Base-by-base conservation (phyloP, 306 rosid genomes). In the Sicyos edulis region DNA sequence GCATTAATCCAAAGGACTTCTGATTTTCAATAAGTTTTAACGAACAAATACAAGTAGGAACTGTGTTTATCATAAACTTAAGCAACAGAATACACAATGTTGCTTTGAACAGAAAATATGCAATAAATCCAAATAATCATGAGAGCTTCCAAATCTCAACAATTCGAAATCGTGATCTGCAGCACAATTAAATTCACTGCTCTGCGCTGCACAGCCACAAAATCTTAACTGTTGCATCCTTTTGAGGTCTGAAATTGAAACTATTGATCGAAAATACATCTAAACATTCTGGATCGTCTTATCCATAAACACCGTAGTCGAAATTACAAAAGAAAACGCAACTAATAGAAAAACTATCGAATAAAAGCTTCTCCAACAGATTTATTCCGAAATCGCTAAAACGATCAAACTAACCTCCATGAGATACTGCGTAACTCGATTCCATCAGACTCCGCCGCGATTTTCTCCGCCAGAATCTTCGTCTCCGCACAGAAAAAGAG, bases 401-500 rank as follows among this genome's bases (percentile, higher is more conserved):
- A 37, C 19, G 74, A 71, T 73, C 51, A 26, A 14, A 91, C 96
- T 49, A n/a, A 91, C 96, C 95, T 84, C 97, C 97, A 93, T 20
- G 71, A 77, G 76, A 93, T 91, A 63, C 72, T 61, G 1, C 92
- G 95, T 74, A 93, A 89, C 71, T 91, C 95, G 54, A 93, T 86
- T 55, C 86, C 62, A 9, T 91, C 96, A 16, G 89, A 81, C 70
- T 87, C 84, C 1, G 91, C 78, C 0, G 99, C 91, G 56, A 91
- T 81, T 71, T 84, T 85, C 82, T 87, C 80, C 0, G 99, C 99
- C 22, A 93, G 91, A 17, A 83, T 62, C 66, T 80, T 74, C 72
- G 99, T 93, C 86, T 93, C 99, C 40, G 88, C 87, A 65, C 95
- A 88, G 80, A 68, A 89, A 73, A 93, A 93, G 26, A 93, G 92